phyloP scores from a whole-genome alignment of 768 basidiomycete species.

The Daedalea quercina region DNA sequence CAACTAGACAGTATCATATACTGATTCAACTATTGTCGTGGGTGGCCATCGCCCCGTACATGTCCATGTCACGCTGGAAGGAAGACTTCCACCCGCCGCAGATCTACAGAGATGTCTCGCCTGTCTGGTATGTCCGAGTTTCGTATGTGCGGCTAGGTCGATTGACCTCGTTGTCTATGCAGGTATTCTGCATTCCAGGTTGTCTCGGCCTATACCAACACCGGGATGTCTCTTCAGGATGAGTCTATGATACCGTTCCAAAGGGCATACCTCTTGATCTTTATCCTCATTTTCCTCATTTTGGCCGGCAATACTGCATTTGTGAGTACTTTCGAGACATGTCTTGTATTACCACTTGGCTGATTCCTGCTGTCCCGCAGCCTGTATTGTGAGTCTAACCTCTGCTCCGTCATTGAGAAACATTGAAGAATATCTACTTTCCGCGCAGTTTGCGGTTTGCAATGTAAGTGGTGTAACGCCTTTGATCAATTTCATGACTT shows the following conservation, averaged over 20 bases:
- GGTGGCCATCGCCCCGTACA: slow-evolving; percentile 76
- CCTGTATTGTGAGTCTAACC: slow-evolving; percentile 73
- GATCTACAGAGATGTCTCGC: slow-evolving; percentile 45
- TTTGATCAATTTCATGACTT: not conserved
- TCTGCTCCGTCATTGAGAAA: not conserved
- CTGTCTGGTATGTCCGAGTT: slow-evolving; percentile 49
- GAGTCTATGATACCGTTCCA: slow-evolving; percentile 91
- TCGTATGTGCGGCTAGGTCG: not conserved
- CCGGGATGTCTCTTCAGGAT: slow-evolving; percentile 83
- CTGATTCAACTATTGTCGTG: slow-evolving; percentile 62
- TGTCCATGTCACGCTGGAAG: slow-evolving; percentile 54
- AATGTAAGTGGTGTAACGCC: slow-evolving; percentile 6
- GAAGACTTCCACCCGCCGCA: slow-evolving; percentile 52
- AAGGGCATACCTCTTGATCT: slow-evolving; percentile 72
- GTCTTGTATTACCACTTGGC: not conserved
- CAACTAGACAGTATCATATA: slow-evolving; percentile 63
- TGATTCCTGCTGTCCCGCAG: slow-evolving; percentile 30
- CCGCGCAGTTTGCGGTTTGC: slow-evolving; percentile 47
- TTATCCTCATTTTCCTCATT: slow-evolving; percentile 66
- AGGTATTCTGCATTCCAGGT: slow-evolving; percentile 87
- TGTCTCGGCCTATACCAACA: slow-evolving; percentile 83
- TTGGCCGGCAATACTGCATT: slow-evolving; percentile 92
- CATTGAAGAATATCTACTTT: not conserved
- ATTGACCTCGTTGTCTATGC: not conserved
- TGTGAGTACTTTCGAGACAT: slow-evolving; percentile 45